Percentiles rank a stretch among this genome's conserved stretches.
These are phyloP conservation scores for Fusarium scirpi DNA, from an alignment of 2,329 filamentous ascomycete genomes.

Conservation along the genomic window DNA sequence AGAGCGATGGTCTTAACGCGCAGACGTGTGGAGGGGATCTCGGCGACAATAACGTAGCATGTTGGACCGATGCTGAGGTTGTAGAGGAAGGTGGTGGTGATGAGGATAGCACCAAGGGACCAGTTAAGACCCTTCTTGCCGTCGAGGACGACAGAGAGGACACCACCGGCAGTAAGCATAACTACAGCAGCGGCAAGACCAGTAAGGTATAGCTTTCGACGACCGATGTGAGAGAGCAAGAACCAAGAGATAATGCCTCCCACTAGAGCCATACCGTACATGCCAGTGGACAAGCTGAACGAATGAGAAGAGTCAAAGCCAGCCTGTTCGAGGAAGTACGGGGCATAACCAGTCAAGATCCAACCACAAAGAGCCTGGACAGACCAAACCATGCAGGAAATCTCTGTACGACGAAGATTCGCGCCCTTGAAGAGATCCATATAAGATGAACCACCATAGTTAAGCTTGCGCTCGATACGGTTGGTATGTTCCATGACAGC, in stretches of 20 bases:
- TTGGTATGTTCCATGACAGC: constrained; percentile 56
- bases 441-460: constrained; percentile 48
- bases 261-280: constrained; percentile 55
- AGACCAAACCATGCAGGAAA: constrained; percentile 44
- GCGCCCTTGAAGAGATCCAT: constrained; percentile 36
- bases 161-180: constrained; percentile 55
- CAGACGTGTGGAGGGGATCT: constrained; percentile 54
- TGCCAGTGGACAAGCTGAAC: constrained; percentile 55
- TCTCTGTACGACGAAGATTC: constrained; percentile 46
- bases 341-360: constrained; percentile 33
- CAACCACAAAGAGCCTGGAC: constrained; percentile 42
- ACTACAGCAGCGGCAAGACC: constrained; percentile 49
- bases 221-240: constrained; percentile 54
- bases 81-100: constrained; percentile 56
- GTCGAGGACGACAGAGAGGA: constrained; percentile 50
- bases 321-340: constrained; percentile 58
- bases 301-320: constrained; percentile 54
- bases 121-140: constrained; percentile 47
- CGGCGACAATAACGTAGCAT: constrained; percentile 55
- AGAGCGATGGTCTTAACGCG: constrained; percentile 56
- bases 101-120: constrained; percentile 53
- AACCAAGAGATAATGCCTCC: constrained; percentile 56
- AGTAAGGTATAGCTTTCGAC: constrained; percentile 54
- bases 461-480: constrained; percentile 55
- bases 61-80: constrained; percentile 39